These are phyloP conservation scores for Rhizoctonia solani DNA, from an alignment of 1,284 basidiomycete genomes.

Conservation along the genomic window DNA sequence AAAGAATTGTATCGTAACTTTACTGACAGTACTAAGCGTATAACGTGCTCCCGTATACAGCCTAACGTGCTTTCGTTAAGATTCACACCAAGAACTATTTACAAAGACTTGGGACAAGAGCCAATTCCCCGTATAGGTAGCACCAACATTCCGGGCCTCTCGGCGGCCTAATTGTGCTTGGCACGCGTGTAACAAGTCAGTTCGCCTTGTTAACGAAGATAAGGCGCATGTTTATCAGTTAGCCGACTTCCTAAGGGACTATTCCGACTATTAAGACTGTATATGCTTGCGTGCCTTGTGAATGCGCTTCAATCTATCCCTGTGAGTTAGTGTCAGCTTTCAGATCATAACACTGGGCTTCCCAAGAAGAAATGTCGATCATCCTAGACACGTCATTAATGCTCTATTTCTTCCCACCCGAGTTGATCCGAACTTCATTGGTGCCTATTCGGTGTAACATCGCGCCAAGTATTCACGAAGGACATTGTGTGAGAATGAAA, in stretches of 20 bases:
- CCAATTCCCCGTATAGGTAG: no score
- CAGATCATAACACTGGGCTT: neutral
- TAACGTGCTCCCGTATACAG: no score
- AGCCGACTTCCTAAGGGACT: neutral
- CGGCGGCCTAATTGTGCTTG: no score
- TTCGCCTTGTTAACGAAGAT: neutral
- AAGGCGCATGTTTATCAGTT: neutral
- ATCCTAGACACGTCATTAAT: neutral
- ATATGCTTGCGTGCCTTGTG: neutral
- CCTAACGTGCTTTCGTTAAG: no score
- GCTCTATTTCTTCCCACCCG: neutral
- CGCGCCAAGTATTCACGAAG: neutral
- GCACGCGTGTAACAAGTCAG: no score
- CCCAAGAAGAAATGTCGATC: neutral
- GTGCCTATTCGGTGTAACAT: neutral
- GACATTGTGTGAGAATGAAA: neutral
- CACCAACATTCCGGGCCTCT: no score
- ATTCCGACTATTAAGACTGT: neutral
- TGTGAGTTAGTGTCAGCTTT: no score
- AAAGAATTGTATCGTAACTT: no score
- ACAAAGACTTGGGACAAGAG: no score
- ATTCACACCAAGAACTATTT: no score
- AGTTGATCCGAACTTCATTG: neutral
- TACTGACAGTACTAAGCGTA: no score
- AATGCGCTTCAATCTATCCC: no score